Conservation (phyloP, 75 land plant genomes). For the Cryptomeria japonica region DNA sequence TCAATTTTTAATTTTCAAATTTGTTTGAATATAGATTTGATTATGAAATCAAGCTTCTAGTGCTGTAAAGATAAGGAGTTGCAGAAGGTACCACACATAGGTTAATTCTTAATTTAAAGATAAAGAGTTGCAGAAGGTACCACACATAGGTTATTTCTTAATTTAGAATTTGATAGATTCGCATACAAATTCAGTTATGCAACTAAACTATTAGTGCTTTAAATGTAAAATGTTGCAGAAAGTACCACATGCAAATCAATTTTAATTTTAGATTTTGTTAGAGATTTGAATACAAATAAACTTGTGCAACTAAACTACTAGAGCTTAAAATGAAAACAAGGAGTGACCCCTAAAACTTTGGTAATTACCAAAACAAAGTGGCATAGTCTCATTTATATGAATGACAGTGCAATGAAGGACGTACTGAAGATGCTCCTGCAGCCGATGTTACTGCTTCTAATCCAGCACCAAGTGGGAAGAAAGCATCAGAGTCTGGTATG, state of each 20-base stretch:
- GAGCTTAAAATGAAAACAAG: background rate
- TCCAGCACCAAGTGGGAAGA: constrained; percentile 56
- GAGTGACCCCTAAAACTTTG: background rate
- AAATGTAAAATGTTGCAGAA: background rate
- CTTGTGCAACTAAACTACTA: background rate
- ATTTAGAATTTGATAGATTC: background rate
- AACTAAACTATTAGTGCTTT: background rate
- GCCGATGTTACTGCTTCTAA: constrained; percentile 70
- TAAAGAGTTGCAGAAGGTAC: too few relatives aligned
- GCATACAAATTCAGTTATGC: background rate
- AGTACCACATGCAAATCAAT: background rate
- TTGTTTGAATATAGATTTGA: background rate
- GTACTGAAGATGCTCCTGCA: constrained; percentile 91
- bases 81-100: too few relatives aligned
- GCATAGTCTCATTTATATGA: background rate
- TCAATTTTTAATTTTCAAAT: background rate
- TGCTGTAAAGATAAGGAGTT: background rate
- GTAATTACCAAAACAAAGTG: background rate
- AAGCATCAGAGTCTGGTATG: constrained; percentile 76
- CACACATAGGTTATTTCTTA: too few relatives aligned
- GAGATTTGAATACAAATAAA: background rate
- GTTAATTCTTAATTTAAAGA: too few relatives aligned
- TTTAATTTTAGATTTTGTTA: background rate
- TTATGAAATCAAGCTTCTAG: background rate
- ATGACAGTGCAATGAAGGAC: constrained; percentile 84